phyloP scores from a whole-genome alignment of 163 green algal genomes.

The Scenedesmus sp. region DNA sequence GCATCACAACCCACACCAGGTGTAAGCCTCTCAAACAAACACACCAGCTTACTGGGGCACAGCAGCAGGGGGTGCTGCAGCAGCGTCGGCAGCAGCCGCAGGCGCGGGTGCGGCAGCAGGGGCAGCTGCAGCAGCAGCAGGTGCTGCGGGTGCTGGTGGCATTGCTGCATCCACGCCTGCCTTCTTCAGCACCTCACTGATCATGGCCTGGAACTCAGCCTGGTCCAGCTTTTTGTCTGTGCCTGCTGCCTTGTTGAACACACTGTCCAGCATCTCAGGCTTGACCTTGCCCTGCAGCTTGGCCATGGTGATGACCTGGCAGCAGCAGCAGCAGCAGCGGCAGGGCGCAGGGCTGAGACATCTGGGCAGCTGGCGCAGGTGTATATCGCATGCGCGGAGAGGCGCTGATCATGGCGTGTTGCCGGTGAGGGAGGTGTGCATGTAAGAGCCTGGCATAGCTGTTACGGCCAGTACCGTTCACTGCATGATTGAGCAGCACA shows the following conservation, averaged over 20 bases:
- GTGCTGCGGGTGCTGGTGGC: not conserved
- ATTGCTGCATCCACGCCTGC: not conserved
- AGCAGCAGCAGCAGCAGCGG: not conserved
- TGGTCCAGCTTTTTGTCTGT: slow-evolving; percentile 39
- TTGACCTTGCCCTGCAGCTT: slow-evolving; percentile 11
- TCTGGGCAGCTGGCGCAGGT: not conserved
- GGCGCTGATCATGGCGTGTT: not conserved
- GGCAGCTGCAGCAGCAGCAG: not conserved
- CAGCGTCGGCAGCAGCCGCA: not conserved
- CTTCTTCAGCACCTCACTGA: not conserved
- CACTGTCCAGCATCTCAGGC: not conserved
- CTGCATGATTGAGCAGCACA: too few relatives aligned
- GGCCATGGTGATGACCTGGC: not conserved
- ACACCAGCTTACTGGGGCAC: slow-evolving; percentile 2
- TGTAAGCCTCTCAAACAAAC: not conserved
- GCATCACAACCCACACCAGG: not conserved
- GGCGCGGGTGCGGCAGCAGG: not conserved
- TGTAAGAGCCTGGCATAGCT: too few relatives aligned
- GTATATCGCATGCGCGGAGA: not conserved
- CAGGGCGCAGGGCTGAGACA: not conserved
- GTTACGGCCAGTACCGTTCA: too few relatives aligned
- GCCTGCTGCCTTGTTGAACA: not conserved
- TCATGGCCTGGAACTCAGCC: not conserved
- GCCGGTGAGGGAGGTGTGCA: too few relatives aligned
- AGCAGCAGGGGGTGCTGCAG: slow-evolving; percentile 1